A percentile compares a stretch with the other conserved stretches of the same genome.
phyloP scores from a whole-genome alignment of 768 basidiomycete genomes.

The Tremella yokohamensis region DNA sequence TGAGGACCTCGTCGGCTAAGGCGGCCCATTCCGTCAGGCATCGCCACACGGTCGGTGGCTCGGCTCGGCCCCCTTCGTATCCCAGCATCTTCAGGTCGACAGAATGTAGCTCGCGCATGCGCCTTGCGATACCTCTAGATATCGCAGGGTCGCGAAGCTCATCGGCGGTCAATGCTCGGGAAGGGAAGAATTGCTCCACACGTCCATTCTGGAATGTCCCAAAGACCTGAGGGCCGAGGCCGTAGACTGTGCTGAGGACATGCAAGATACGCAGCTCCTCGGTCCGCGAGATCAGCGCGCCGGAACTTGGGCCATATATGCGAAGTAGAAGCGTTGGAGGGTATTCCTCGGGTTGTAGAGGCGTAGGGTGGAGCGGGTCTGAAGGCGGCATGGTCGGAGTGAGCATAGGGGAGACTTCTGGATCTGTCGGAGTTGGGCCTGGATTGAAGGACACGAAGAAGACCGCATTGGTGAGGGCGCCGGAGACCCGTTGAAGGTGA shows the following conservation, averaged over 20 bases:
- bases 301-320: slow-evolving; percentile 85
- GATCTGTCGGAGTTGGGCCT: slow-evolving; percentile 35
- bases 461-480: slow-evolving; percentile 90
- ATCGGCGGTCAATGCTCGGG: slow-evolving; percentile 68
- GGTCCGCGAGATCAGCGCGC: slow-evolving; percentile 77
- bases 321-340: slow-evolving; percentile 73
- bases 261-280: slow-evolving; percentile 84
- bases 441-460: slow-evolving; percentile 81
- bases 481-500: slow-evolving; percentile 74
- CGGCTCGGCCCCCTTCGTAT: slow-evolving; percentile 33
- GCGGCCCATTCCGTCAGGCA: slow-evolving; percentile 55
- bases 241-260: slow-evolving; percentile 78
- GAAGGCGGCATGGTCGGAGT: slow-evolving; percentile 34
- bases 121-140: slow-evolving; percentile 81
- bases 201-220: slow-evolving; percentile 96
- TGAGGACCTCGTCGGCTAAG: slow-evolving; percentile 69
- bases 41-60: slow-evolving; percentile 44
- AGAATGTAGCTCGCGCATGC: slow-evolving; percentile 93
- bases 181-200: slow-evolving; percentile 91
- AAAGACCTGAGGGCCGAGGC: slow-evolving; percentile 83
- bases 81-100: slow-evolving; percentile 72
- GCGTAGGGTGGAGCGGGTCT: slow-evolving; percentile 52
- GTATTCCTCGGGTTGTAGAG: slow-evolving; percentile 50
- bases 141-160: slow-evolving; percentile 73
- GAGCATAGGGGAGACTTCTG: slow-evolving; percentile 38